Conservation (phyloP, 352 stramenopile species). For the Blastocystis sp. region DNA sequence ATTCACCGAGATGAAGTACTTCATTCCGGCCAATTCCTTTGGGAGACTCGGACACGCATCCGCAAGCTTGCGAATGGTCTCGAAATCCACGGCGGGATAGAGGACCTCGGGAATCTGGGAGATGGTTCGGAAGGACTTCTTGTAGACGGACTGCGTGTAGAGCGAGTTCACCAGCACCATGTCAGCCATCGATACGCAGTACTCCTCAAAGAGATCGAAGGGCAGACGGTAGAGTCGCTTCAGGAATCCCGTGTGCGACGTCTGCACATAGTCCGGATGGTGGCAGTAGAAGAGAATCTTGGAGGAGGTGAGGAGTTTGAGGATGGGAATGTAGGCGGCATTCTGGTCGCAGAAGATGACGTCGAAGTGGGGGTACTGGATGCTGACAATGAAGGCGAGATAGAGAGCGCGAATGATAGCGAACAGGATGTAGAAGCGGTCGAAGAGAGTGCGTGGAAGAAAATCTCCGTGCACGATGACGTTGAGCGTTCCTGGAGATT, state of each 20-base stretch:
- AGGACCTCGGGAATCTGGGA: conserved; percentile 73
- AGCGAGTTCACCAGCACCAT: conserved; percentile 88
- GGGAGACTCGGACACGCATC: conserved; percentile 31
- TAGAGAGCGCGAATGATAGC: conserved; percentile 82
- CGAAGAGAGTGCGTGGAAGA: conserved; percentile 77
- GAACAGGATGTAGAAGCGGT: conserved; percentile 79
- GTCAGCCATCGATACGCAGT: conserved; percentile 79
- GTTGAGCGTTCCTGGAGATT: conserved; percentile 41
- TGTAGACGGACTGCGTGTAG: conserved; percentile 77
- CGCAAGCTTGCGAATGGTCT: conserved; percentile 14
- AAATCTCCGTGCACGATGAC: conserved; percentile 81
- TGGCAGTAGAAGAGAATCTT: conserved; percentile 93
- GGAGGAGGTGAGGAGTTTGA: conserved; percentile 54
- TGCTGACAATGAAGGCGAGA: conserved; percentile 65
- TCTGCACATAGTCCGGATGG: conserved; percentile 90
- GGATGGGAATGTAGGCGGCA: conserved; percentile 62
- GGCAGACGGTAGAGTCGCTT: conserved; percentile 71
- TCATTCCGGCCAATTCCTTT: not conserved
- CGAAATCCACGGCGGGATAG: conserved; percentile 75
- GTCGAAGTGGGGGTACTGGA: conserved; percentile 56
- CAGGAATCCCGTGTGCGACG: conserved; percentile 60
- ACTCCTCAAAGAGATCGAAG: conserved; percentile 82
- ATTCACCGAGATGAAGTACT: conserved; percentile 85
- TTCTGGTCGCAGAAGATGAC: conserved; percentile 63
- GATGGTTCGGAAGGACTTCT: conserved; percentile 70